phyloP scores from a whole-genome alignment of 176 grass and related monocot genomes.

The Urochloa ruziziensis region DNA sequence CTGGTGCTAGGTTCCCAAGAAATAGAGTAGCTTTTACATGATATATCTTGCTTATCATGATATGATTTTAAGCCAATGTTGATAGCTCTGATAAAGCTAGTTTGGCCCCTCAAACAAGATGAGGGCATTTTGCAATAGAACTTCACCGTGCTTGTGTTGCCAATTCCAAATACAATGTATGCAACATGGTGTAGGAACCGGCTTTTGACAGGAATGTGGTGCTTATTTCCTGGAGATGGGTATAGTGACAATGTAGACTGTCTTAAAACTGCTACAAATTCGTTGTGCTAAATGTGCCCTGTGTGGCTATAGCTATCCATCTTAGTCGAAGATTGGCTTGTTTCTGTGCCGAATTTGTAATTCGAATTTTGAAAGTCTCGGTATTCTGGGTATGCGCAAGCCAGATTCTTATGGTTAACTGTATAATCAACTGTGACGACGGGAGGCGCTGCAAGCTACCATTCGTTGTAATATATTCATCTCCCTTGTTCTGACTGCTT shows the following conservation, averaged over 20 bases:
- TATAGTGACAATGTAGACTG: neutral
- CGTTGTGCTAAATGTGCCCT: neutral
- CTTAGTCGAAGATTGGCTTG: neutral
- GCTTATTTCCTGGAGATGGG: neutral
- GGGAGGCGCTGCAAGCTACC: neutral
- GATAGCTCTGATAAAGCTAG: slow-evolving; percentile 45
- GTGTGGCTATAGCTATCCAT: neutral
- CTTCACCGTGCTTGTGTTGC: neutral
- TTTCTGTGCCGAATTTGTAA: neutral
- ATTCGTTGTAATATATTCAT: neutral
- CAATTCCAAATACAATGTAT: slow-evolving; percentile 18
- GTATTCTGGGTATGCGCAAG: neutral
- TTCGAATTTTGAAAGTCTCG: neutral
- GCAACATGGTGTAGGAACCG: neutral
- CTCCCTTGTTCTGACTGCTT: neutral
- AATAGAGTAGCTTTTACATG: slow-evolving; percentile 47
- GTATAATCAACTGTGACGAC: neutral
- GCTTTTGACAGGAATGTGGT: neutral
- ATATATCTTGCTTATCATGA: slow-evolving; percentile 34
- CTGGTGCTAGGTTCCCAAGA: slow-evolving; percentile 33
- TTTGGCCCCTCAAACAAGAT: slow-evolving; percentile 18
- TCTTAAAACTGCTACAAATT: neutral
- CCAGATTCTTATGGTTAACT: neutral
- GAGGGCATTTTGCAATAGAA: slow-evolving; percentile 37
- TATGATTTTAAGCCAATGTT: slow-evolving; percentile 27